Conservation (phyloP, 352 stramenopile species). For the Phytophthora citrophthora region DNA sequence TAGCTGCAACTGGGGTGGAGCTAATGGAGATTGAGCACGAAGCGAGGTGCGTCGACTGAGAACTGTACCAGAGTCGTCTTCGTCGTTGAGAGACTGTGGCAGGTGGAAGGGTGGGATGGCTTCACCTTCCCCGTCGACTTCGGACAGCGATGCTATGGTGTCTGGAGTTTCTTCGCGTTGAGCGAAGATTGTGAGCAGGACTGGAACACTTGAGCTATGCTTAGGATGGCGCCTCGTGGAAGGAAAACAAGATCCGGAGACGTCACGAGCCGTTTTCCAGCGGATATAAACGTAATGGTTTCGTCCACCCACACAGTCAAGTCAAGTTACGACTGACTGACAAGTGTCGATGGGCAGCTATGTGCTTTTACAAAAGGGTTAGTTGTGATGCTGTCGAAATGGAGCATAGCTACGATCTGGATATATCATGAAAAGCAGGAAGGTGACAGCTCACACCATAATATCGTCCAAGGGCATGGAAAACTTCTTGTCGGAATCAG, state of each 20-base stretch:
- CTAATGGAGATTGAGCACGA: conserved; percentile 5
- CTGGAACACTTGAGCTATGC: neutral
- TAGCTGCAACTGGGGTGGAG: conserved; percentile 9
- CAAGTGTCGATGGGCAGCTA: no score
- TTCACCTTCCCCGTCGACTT: conserved; percentile 25
- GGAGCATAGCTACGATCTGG: no score
- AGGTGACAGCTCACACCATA: no score
- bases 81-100: conserved; percentile 20
- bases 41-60: conserved; percentile 13
- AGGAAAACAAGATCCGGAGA: conserved; percentile 14
- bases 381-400: no score
- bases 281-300: conserved; percentile 11
- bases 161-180: conserved; percentile 14
- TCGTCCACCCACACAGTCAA: conserved; percentile 5
- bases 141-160: conserved; percentile 18
- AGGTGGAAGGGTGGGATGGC: conserved; percentile 5
- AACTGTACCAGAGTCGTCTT: conserved; percentile 1
- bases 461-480: no score
- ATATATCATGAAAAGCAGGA: no score
- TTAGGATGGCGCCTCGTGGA: conserved; percentile 8
- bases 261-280: conserved; percentile 17
- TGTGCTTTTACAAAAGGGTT: no score
- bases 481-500: no score
- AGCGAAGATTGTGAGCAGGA: conserved; percentile 8
- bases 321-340: conserved; percentile 11